Evolutionary conservation across 2,329 filamentous ascomycete species (phyloP), one percentile per base, ranked within the genome.

Genomic region (Fusarium sp.): DNA sequence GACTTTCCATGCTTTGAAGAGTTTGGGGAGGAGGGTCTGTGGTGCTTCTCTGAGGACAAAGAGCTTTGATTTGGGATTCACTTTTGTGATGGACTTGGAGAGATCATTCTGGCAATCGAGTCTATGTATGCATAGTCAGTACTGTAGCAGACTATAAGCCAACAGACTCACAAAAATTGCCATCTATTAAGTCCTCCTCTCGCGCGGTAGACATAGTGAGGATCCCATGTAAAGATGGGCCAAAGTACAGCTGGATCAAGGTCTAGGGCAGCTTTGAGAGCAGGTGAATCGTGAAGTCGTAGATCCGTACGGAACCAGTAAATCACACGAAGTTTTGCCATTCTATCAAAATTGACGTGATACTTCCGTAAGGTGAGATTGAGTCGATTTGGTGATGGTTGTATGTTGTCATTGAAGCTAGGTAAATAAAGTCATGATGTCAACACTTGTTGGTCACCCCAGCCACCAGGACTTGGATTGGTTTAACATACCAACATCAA

Each of bases 261-360:
- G 61, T 91, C 90, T 10, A 94, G 80, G 1, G 92, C 92, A 4
- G 91, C 91, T 77, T 90, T 86, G 27, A 94, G 82, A 2, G 91
- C 91, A 11, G 91, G 91, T 1, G 91, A 93, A 78, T 94, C 92
- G 79, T 94, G 91, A 4, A 94, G 86, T 22, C 92, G 89, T 13
- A 94, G 83, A 76, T 94, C 92, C 8, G 92, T 94, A 57, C 92
- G 87, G 74, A 93, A 93, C 92, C 92, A 94, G 77, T 92, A 93
- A 34, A 94, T 85, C 4, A 94, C 91, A 30, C 80, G 75, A 25
- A 77, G 69, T 30, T 78, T 77, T 10, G 57, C 49, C 80, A 81
- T 81, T 6, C 80, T 12, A n/a, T 44, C 8, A 25, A 12, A 47
- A 10, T 46, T 29, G 30, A 32, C 34, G 30, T 10, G 37, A 47